These are phyloP conservation scores for Flaveria trinervia DNA, from an alignment of 129 eudicot genomes.

Conservation along the genomic window DNA sequence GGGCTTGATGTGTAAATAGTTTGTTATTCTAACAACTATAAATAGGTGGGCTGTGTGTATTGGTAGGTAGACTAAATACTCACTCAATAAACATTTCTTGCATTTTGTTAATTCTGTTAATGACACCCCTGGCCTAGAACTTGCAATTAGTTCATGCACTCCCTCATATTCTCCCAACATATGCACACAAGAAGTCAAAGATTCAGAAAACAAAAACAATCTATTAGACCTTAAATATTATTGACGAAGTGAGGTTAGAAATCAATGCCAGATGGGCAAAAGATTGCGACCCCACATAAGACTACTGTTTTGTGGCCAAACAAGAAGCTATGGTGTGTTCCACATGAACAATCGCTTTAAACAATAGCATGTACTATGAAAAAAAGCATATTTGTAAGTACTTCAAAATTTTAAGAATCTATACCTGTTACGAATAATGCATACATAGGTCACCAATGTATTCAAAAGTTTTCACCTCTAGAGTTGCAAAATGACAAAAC, in stretches of 20 bases:
- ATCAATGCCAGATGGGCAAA: conserved; percentile 16
- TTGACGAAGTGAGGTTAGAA: conserved; percentile 5
- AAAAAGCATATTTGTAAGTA: background rate
- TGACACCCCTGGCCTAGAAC: conserved; percentile 19
- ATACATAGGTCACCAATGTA: background rate
- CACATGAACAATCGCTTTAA: background rate
- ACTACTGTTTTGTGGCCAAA: background rate
- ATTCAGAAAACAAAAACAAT: background rate
- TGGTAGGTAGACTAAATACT: too few relatives aligned
- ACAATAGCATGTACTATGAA: background rate
- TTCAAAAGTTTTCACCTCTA: conserved; percentile 9
- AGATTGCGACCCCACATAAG: conserved; percentile 24
- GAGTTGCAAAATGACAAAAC: conserved; percentile 5
- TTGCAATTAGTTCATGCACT: background rate
- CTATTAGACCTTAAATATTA: background rate
- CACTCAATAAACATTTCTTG: too few relatives aligned
- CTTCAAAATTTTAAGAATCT: background rate
- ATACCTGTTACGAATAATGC: background rate
- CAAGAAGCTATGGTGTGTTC: conserved; percentile 9
- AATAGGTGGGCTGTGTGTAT: too few relatives aligned
- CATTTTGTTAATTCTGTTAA: too few relatives aligned
- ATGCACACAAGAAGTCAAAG: background rate
- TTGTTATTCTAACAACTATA: too few relatives aligned
- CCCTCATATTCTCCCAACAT: background rate
- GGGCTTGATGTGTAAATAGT: too few relatives aligned